phyloP scores from a whole-genome alignment of 2,329 filamentous ascomycete genomes.

The Scedosporium boydii region DNA sequence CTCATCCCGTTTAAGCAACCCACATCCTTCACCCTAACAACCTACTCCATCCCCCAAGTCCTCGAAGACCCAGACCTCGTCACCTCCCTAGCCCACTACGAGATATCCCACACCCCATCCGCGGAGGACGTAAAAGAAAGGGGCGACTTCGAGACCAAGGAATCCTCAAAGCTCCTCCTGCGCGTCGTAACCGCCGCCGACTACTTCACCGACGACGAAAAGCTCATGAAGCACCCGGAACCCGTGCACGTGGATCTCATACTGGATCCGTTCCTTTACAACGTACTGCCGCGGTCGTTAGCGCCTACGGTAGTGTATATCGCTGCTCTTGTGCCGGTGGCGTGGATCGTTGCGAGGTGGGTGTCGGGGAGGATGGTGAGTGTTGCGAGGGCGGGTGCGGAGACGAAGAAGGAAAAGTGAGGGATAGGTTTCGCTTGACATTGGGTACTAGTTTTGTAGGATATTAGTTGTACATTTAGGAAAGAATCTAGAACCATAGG shows the following conservation, averaged over 20 bases:
- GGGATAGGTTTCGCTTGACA: no score
- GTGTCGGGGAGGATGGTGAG: conserved; percentile 2
- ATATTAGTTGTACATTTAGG: background rate
- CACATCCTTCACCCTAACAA: conserved; percentile 64
- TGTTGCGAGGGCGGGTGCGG: conserved; percentile 15
- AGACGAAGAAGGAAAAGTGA: conserved; percentile 27
- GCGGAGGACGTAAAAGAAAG: background rate
- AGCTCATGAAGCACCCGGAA: conserved; percentile 66
- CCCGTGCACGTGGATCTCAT: conserved; percentile 72
- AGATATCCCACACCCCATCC: background rate
- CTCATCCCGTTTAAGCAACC: conserved; percentile 57
- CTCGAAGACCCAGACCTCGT: conserved; percentile 54
- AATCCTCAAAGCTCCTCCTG: conserved; percentile 56
- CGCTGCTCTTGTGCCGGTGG: conserved; percentile 40
- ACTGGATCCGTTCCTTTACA: conserved; percentile 75
- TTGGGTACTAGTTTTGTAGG: background rate
- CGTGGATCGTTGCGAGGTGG: conserved; percentile 3
- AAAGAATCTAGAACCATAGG: background rate
- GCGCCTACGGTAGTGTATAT: conserved; percentile 64
- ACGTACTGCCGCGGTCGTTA: conserved; percentile 70
- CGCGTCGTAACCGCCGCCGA: conserved; percentile 69
- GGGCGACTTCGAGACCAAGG: background rate
- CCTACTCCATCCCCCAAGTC: conserved; percentile 51
- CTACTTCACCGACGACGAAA: conserved; percentile 67
- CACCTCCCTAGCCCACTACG: conserved; percentile 43